phyloP scores from a whole-genome alignment of 2,329 filamentous ascomycete species.

The Aspergillus eucalypticola region DNA sequence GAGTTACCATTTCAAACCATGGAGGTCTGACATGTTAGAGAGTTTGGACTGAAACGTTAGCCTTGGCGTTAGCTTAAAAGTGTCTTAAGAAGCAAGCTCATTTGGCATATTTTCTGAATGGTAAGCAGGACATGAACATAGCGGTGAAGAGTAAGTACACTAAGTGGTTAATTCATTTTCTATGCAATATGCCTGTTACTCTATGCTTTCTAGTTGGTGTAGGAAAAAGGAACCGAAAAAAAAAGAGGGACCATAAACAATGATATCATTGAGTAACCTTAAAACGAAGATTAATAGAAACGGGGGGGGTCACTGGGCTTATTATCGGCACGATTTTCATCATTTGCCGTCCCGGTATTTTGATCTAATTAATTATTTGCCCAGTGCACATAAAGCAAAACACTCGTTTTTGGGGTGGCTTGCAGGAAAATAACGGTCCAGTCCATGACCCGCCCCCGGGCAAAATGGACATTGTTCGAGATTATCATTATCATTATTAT shows the following conservation, averaged over 20 bases:
- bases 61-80: neutral
- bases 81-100: no score
- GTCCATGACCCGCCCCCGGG: neutral
- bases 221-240: no score
- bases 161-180: no score
- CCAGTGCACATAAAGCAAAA: neutral
- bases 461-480: neutral
- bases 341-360: neutral
- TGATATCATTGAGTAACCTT: constrained; percentile 1
- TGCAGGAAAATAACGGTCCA: neutral
- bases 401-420: neutral
- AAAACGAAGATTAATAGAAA: neutral
- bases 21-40: neutral
- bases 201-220: neutral
- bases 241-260: neutral
- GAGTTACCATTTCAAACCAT: neutral
- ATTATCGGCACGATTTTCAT: neutral
- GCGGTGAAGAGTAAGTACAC: neutral
- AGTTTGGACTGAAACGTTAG: neutral
- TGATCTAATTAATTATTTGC: neutral
- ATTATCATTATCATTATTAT: no score
- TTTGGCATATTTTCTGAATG: neutral
- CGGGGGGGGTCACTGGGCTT: neutral
- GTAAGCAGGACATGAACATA: neutral
- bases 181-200: neutral